A percentile compares a stretch with the other conserved stretches of the same genome.
These are phyloP conservation scores for Lactifluus pinguis DNA, from an alignment of 768 basidiomycete genomes.

Conservation along the genomic window DNA sequence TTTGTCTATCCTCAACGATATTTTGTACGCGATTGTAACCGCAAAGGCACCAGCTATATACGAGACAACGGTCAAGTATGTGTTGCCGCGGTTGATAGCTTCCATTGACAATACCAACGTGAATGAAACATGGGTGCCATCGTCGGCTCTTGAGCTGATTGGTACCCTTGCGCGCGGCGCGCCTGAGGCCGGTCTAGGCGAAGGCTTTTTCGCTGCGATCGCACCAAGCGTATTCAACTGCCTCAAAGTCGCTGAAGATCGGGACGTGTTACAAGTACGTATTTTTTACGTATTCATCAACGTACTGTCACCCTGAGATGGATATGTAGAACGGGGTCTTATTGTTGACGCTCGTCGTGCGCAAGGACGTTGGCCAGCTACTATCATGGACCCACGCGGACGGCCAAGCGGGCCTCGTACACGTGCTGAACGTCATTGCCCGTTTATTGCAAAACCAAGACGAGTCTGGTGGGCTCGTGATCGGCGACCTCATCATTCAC, in stretches of 20 bases:
- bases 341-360: slow-evolving; percentile 73
- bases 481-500: slow-evolving; percentile 94
- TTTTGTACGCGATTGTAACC: slow-evolving; percentile 59
- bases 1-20: slow-evolving; percentile 14
- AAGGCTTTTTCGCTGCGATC: slow-evolving; percentile 68
- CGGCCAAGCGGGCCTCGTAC: slow-evolving; percentile 67
- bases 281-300: not conserved
- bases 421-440: slow-evolving; percentile 67
- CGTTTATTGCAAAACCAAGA: slow-evolving; percentile 69
- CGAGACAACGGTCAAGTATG: slow-evolving; percentile 58
- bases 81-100: slow-evolving; percentile 63
- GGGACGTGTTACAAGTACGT: slow-evolving; percentile 70
- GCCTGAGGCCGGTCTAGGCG: slow-evolving; percentile 54
- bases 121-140: slow-evolving; percentile 65
- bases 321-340: slow-evolving; percentile 55
- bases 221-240: slow-evolving; percentile 69
- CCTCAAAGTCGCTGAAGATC: slow-evolving; percentile 65
- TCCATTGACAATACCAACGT: slow-evolving; percentile 50
- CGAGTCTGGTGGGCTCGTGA: slow-evolving; percentile 86
- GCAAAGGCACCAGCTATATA: slow-evolving; percentile 55
- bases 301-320: not conserved
- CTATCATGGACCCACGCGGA: slow-evolving; percentile 61
- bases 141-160: slow-evolving; percentile 76
- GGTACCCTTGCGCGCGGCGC: slow-evolving; percentile 64
- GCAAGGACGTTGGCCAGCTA: slow-evolving; percentile 80